Percentiles rank a stretch among this genome's conserved stretches.
These are phyloP conservation scores for Myriosclerotinia curreyana DNA, from an alignment of 2,329 filamentous ascomycete species.

Conservation along the genomic window DNA sequence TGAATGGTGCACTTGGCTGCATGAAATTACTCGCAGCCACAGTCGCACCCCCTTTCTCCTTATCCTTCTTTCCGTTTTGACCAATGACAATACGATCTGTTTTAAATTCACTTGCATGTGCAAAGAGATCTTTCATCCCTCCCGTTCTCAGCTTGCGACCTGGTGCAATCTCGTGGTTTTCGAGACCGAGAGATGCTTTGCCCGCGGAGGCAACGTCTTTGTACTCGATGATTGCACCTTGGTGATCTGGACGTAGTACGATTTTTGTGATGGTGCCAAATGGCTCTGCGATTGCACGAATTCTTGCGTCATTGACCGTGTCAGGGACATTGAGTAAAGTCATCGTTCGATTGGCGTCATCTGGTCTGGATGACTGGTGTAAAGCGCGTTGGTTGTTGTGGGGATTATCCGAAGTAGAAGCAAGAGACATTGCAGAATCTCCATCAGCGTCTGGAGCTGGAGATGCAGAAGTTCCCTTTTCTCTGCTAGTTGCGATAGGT, in stretches of 20 bases:
- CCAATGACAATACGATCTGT: constrained; percentile 44
- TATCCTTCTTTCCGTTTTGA: constrained; percentile 30
- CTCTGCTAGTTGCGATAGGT: constrained; percentile 48
- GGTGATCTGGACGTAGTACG: constrained; percentile 74
- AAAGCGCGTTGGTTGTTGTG: constrained; percentile 29
- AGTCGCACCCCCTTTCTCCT: neutral
- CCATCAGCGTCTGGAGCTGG: constrained; percentile 39
- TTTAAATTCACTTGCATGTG: constrained; percentile 47
- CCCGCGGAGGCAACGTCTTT: constrained; percentile 64
- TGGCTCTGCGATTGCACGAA: constrained; percentile 68
- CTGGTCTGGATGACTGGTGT: constrained; percentile 44
- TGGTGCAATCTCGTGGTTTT: constrained; percentile 52
- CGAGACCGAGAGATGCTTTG: constrained; percentile 61
- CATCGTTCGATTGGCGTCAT: constrained; percentile 66
- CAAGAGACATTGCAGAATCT: constrained; percentile 37
- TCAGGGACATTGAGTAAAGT: constrained; percentile 84
- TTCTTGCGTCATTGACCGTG: constrained; percentile 83
- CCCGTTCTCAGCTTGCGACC: constrained; percentile 55
- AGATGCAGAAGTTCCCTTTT: constrained; percentile 39
- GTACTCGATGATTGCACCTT: constrained; percentile 85
- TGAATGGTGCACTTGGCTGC: constrained; percentile 34
- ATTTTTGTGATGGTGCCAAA: constrained; percentile 72
- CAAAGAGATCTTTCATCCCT: constrained; percentile 53
- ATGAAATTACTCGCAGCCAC: constrained; percentile 37
- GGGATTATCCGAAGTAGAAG: constrained; percentile 27